phyloP scores from a whole-genome alignment of 495 filamentous ascomycete species.

The Aspergillus egyptiacus region DNA sequence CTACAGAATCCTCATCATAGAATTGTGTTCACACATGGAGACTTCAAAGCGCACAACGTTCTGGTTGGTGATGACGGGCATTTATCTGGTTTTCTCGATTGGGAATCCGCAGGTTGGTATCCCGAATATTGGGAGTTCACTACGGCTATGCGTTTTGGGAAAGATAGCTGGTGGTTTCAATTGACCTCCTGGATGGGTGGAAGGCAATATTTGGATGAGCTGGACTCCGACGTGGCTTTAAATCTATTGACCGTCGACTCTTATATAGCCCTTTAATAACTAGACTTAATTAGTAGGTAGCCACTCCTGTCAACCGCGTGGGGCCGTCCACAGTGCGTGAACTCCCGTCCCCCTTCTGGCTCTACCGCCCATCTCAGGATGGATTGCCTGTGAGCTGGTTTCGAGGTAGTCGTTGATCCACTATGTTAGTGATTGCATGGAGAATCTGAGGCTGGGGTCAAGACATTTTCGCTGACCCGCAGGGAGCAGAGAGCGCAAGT shows the following conservation, averaged over 20 bases:
- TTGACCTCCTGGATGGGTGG: conserved; percentile 23
- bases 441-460: too few relatives aligned
- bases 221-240: conserved; percentile 22
- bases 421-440: too few relatives aligned
- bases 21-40: conserved; percentile 43
- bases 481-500: too few relatives aligned
- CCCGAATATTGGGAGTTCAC: conserved; percentile 52
- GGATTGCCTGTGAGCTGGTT: too few relatives aligned
- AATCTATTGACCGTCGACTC: conserved; percentile 24
- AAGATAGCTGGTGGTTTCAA: conserved; percentile 25
- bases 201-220: conserved; percentile 18
- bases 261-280: too few relatives aligned
- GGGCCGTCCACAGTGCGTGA: too few relatives aligned
- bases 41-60: conserved; percentile 46
- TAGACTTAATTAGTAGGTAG: too few relatives aligned
- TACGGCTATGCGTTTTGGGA: conserved; percentile 25
- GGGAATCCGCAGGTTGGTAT: conserved; percentile 49
- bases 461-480: too few relatives aligned
- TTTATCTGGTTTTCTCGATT: conserved; percentile 47
- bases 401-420: too few relatives aligned
- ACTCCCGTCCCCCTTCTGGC: too few relatives aligned
- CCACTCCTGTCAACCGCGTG: too few relatives aligned
- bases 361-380: too few relatives aligned
- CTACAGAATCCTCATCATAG: conserved; percentile 15
- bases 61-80: conserved; percentile 36